Percentiles rank a stretch among this genome's conserved stretches.
phyloP scores from a whole-genome alignment of 805 yeast species.

The Metschnikowia henanensis region DNA sequence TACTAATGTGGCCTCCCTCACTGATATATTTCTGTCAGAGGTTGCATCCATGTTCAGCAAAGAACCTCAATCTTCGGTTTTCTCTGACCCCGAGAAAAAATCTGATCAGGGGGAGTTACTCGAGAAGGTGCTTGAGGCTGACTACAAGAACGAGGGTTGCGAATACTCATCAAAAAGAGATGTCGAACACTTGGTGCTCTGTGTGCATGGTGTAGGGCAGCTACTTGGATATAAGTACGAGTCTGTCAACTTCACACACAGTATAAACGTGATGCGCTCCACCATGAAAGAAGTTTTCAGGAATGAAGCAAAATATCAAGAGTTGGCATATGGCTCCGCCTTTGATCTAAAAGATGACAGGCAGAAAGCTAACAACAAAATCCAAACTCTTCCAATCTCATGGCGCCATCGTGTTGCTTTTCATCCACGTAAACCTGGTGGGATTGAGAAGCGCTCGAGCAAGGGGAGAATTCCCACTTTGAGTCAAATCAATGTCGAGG shows the following conservation, averaged over 20 bases:
- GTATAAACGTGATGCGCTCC: slow-evolving; percentile 63
- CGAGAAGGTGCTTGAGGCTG: slow-evolving; percentile 14
- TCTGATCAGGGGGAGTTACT: slow-evolving; percentile 18
- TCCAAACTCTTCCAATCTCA: slow-evolving; percentile 86
- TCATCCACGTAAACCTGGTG: slow-evolving; percentile 45
- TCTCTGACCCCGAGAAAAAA: slow-evolving; percentile 6
- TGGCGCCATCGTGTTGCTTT: slow-evolving; percentile 86
- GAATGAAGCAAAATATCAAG: slow-evolving; percentile 38
- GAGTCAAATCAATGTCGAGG: slow-evolving; percentile 71
- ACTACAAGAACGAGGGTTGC: slow-evolving; percentile 6
- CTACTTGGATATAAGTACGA: slow-evolving; percentile 75
- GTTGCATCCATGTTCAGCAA: slow-evolving; percentile 22
- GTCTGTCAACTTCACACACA: slow-evolving; percentile 84
- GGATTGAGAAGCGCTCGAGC: slow-evolving; percentile 38
- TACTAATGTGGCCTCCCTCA: slow-evolving; percentile 32
- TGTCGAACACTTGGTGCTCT: slow-evolving; percentile 69
- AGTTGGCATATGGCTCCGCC: slow-evolving; percentile 29
- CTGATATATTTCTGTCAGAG: slow-evolving; percentile 34
- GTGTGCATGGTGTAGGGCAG: slow-evolving; percentile 96
- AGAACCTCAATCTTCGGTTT: slow-evolving; percentile 17
- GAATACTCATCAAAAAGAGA: slow-evolving; percentile 22
- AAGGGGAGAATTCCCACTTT: slow-evolving; percentile 56
- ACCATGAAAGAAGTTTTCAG: slow-evolving; percentile 52
- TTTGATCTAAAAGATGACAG: slow-evolving; percentile 16
- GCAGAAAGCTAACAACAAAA: slow-evolving; percentile 46